Evolutionary conservation across 768 basidiomycete genomes (phyloP).

Genomic region (Tylopilus rubrobrunneus): DNA sequence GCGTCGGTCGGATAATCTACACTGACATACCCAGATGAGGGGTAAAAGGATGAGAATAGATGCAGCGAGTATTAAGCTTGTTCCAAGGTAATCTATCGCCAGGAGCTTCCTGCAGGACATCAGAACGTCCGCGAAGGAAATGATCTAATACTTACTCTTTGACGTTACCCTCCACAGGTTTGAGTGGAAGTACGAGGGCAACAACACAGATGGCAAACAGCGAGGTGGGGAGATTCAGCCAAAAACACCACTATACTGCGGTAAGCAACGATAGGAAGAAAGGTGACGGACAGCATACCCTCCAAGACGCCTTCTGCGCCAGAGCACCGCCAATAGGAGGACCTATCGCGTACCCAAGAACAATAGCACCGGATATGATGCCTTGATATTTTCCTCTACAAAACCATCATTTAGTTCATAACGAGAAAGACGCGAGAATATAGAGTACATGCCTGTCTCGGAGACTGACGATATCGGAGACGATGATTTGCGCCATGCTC

Average conservation of each 20-base stretch:
- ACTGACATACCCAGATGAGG: slow-evolving; percentile 58
- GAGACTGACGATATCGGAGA: slow-evolving; percentile 69
- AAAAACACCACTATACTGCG: slow-evolving; percentile 62
- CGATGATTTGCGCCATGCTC: slow-evolving; percentile 67
- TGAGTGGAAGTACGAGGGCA: slow-evolving; percentile 62
- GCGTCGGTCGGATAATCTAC: background rate
- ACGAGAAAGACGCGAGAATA: background rate
- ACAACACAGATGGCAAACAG: slow-evolving; percentile 52
- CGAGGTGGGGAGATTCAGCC: slow-evolving; percentile 64
- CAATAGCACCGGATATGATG: slow-evolving; percentile 56
- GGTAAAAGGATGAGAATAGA: slow-evolving; percentile 65
- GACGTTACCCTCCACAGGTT: slow-evolving; percentile 59
- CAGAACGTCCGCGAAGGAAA: background rate
- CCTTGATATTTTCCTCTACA: slow-evolving; percentile 73
- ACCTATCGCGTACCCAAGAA: slow-evolving; percentile 59
- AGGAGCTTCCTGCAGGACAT: slow-evolving; percentile 49
- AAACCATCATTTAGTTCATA: background rate
- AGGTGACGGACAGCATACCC: slow-evolving; percentile 36
- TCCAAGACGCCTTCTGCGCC: slow-evolving; percentile 59
- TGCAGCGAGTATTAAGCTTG: slow-evolving; percentile 52
- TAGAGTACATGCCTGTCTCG: slow-evolving; percentile 48
- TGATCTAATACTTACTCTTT: slow-evolving; percentile 34
- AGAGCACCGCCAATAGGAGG: slow-evolving; percentile 67
- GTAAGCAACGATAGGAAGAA: background rate
- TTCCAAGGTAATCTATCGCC: slow-evolving; percentile 62